phyloP scores from a whole-genome alignment of 2,329 filamentous ascomycete genomes.

The Colletotrichum costaricense region DNA sequence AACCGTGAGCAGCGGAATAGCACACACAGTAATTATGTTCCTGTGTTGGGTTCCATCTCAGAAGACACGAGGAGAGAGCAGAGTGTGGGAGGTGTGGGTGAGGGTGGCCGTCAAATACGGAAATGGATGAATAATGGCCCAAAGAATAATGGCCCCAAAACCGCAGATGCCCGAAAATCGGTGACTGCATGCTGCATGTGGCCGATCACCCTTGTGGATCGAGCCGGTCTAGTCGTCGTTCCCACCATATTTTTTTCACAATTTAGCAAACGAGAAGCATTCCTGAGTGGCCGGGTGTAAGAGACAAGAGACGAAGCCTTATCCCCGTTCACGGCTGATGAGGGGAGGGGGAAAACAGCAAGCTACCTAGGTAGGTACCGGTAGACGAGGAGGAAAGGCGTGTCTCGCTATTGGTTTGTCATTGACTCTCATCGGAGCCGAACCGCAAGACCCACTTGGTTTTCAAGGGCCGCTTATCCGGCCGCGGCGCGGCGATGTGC shows the following conservation, averaged over 20 bases:
- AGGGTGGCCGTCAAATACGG: slow-evolving; percentile 19
- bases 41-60: slow-evolving; percentile 5
- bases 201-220: slow-evolving; percentile 17
- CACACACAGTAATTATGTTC: background rate
- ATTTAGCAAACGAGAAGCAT: background rate
- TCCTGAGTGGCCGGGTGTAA: slow-evolving; percentile 28
- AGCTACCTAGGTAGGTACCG: background rate
- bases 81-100: background rate
- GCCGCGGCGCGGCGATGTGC: slow-evolving; percentile 13
- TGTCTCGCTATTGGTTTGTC: slow-evolving; percentile 21
- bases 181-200: slow-evolving; percentile 32
- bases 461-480: slow-evolving; percentile 11
- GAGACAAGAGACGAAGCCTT: slow-evolving; percentile 3
- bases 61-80: background rate
- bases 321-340: slow-evolving; percentile 31
- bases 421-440: slow-evolving; percentile 29
- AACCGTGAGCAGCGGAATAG: slow-evolving; percentile 12
- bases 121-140: slow-evolving; percentile 28
- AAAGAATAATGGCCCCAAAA: background rate
- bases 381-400: background rate
- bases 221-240: slow-evolving; percentile 23
- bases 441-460: slow-evolving; percentile 20
- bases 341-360: background rate
- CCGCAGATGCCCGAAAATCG: slow-evolving; percentile 24
- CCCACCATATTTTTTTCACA: slow-evolving; percentile 18